Percentiles rank a stretch among this genome's conserved stretches.
These are phyloP conservation scores for Umbelopsis vinacea DNA, from an alignment of 192 early-diverging fungal genomes.

Conservation along the genomic window DNA sequence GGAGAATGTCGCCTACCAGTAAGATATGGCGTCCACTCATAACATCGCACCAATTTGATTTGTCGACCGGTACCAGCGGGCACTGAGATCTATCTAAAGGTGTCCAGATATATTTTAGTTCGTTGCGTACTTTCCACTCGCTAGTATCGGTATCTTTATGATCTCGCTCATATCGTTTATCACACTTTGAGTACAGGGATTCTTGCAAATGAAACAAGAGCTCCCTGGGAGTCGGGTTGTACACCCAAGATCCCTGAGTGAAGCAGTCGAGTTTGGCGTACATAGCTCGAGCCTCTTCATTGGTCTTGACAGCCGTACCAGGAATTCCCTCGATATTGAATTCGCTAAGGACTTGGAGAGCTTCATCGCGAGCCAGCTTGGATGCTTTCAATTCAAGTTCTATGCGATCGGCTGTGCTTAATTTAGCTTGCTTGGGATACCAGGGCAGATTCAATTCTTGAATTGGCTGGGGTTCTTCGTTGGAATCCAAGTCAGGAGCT, in stretches of 20 bases:
- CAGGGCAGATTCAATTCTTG: background rate
- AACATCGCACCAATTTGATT: conserved; percentile 44
- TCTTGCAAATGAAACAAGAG: conserved; percentile 38
- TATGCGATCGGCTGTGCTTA: background rate
- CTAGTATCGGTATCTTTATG: conserved; percentile 2
- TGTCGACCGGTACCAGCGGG: conserved; percentile 27
- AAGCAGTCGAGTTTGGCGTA: conserved; percentile 26
- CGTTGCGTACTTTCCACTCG: conserved; percentile 23
- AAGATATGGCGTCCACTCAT: conserved; percentile 48
- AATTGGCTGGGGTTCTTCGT: background rate
- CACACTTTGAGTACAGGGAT: conserved; percentile 35
- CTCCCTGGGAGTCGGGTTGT: background rate
- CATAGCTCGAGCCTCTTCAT: background rate
- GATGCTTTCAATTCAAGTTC: background rate
- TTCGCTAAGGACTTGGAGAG: background rate
- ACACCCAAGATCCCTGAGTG: conserved; percentile 37
- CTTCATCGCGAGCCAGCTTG: background rate
- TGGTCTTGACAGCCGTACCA: conserved; percentile 4
- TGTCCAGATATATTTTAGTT: conserved; percentile 28
- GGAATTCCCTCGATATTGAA: conserved; percentile 13
- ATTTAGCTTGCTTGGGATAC: background rate
- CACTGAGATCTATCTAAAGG: conserved; percentile 24
- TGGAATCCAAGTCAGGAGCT: background rate
- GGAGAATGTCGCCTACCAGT: conserved; percentile 54
- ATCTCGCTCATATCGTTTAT: conserved; percentile 27